Evolutionary conservation across 495 filamentous ascomycete genomes (phyloP).

Genomic region (Neurospora tetrasperma): DNA sequence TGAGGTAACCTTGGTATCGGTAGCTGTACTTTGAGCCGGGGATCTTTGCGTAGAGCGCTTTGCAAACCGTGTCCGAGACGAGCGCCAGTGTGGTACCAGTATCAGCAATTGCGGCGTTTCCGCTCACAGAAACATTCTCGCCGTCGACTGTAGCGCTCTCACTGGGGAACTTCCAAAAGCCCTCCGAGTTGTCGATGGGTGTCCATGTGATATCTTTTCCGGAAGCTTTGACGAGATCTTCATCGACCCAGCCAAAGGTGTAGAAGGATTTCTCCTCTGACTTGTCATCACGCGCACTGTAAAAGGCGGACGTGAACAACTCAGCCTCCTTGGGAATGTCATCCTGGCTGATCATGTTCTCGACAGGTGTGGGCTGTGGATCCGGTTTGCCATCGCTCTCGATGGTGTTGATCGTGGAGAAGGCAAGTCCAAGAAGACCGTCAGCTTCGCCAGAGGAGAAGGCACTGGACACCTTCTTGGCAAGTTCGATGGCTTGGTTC

Average conservation of each 20-base stretch:
- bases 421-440: conserved; percentile 66
- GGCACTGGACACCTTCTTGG: conserved; percentile 50
- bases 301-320: conserved; percentile 69
- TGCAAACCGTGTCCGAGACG: conserved; percentile 53
- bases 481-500: conserved; percentile 60
- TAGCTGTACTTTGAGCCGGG: conserved; percentile 55
- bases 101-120: conserved; percentile 71
- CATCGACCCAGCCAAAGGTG: conserved; percentile 70
- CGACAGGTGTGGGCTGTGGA: conserved; percentile 57
- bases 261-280: conserved; percentile 52
- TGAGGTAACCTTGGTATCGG: conserved; percentile 56
- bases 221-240: conserved; percentile 46
- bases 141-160: conserved; percentile 51
- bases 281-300: conserved; percentile 49
- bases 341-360: conserved; percentile 62
- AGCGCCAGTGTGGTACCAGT: conserved; percentile 69
- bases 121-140: conserved; percentile 41
- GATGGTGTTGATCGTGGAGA: conserved; percentile 60
- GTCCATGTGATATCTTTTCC: conserved; percentile 50
- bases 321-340: conserved; percentile 52
- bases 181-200: conserved; percentile 54
- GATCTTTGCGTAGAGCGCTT: conserved; percentile 61
- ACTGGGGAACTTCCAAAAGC: conserved; percentile 65
- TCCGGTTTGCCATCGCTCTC: conserved; percentile 32
- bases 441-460: conserved; percentile 54